phyloP scores from a whole-genome alignment of 148 eudicot genomes.

The Rhododendron simsii region DNA sequence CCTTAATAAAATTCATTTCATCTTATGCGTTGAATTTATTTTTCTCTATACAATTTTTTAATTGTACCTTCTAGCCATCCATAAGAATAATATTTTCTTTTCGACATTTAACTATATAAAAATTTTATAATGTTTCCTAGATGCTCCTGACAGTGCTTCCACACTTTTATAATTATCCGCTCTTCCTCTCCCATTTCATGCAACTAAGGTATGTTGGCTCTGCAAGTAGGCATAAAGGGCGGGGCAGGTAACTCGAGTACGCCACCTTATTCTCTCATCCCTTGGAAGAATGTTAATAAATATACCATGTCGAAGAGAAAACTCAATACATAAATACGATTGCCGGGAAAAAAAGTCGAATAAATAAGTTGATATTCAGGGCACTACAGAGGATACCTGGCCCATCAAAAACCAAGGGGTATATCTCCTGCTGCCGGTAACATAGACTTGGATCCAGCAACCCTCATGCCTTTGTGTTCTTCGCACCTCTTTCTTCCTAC shows the following conservation, averaged over 20 bases:
- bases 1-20: too few species aligned
- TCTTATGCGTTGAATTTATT: too few species aligned
- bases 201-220: too few species aligned
- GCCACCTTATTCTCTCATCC: not conserved
- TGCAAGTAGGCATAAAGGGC: not conserved
- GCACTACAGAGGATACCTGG: not conserved
- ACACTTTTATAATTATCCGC: too few species aligned
- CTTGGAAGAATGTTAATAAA: not conserved
- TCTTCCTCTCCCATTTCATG: too few species aligned
- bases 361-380: not conserved
- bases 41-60: too few species aligned
- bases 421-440: not conserved
- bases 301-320: not conserved
- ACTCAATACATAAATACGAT: not conserved
- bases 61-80: too few species aligned
- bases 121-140: too few species aligned
- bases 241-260: not conserved
- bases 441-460: not conserved
- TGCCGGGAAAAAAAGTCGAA: not conserved
- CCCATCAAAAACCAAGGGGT: not conserved
- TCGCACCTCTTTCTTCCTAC: conserved; percentile 24
- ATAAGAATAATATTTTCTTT: too few species aligned
- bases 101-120: too few species aligned
- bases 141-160: too few species aligned
- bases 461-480: conserved; percentile 28